Evolutionary conservation across 176 grass and related monocot species (phyloP).

Genomic region (Lolium rigidum): DNA sequence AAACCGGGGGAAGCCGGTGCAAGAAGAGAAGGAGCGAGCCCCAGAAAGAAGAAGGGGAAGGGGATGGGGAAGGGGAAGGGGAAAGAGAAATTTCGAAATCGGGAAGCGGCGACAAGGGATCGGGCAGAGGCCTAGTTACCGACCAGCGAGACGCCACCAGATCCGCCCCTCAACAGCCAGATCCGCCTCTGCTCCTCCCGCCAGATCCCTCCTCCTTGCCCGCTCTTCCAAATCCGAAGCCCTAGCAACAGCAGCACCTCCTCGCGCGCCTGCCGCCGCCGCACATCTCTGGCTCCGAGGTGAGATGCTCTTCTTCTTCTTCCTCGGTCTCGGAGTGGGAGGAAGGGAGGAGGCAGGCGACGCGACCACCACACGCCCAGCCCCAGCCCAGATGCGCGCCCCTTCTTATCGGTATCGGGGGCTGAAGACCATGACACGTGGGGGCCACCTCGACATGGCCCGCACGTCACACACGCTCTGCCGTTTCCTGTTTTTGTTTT

Average conservation of each 20-base stretch:
- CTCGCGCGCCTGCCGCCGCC: background rate
- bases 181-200: background rate
- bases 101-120: background rate
- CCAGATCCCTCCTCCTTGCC: background rate
- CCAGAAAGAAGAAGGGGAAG: no score
- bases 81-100: background rate
- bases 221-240: background rate
- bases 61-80: background rate
- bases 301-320: background rate
- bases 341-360: background rate
- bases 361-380: background rate
- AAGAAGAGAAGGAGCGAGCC: no score
- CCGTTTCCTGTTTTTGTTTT: background rate
- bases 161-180: background rate
- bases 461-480: background rate
- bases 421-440: background rate
- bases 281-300: background rate
- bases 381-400: no score
- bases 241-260: background rate
- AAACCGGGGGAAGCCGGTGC: no score
- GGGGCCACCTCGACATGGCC: background rate
- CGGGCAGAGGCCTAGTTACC: background rate
- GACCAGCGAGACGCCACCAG: background rate
- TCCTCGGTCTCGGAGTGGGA: background rate
- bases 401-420: background rate